A percentile compares a stretch with the other conserved stretches of the same genome.
Evolutionary conservation across 768 basidiomycete species (phyloP).

Genomic region (Chalciporus piperatus): DNA sequence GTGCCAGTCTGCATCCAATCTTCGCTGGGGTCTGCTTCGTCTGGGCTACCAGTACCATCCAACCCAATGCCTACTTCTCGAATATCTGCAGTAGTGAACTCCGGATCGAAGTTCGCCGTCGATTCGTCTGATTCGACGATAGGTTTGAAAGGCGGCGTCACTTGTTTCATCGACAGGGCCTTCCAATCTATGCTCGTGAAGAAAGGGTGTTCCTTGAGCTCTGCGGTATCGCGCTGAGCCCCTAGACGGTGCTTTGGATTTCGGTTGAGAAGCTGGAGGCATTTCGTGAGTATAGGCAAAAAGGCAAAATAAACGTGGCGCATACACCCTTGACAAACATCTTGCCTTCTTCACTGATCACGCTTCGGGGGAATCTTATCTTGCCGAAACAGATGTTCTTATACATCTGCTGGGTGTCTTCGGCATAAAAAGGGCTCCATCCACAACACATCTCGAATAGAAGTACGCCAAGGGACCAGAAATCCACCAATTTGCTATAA

Average conservation of each 20-base stretch:
- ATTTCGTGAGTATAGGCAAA: slow-evolving; percentile 13
- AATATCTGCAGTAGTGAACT: slow-evolving; percentile 93
- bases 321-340: slow-evolving; percentile 97
- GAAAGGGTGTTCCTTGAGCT: slow-evolving; percentile 95
- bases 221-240: slow-evolving; percentile 83
- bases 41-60: slow-evolving; percentile 42
- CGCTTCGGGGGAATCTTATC: slow-evolving; percentile 95
- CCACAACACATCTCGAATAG: slow-evolving; percentile 99
- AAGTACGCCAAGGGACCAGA: slow-evolving; percentile 94
- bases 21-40: slow-evolving; percentile 68
- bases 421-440: slow-evolving; percentile 99
- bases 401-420: slow-evolving; percentile 99
- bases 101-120: slow-evolving; percentile 96
- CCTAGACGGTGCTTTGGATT: slow-evolving; percentile 98
- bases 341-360: slow-evolving; percentile 97
- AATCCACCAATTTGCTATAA: slow-evolving; percentile 97
- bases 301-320: slow-evolving; percentile 19
- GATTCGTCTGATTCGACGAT: slow-evolving; percentile 97
- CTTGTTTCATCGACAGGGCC: slow-evolving; percentile 80
- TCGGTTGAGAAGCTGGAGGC: slow-evolving; percentile 85
- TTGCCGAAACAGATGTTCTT: slow-evolving; percentile 99
- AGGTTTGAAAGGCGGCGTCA: slow-evolving; percentile 97
- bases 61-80: slow-evolving; percentile 60
- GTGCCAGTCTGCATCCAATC: slow-evolving; percentile 43
- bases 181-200: slow-evolving; percentile 92